These are phyloP conservation scores for Phaeosphaeria sp. DNA, from an alignment of 2,329 filamentous ascomycete species.

Conservation along the genomic window DNA sequence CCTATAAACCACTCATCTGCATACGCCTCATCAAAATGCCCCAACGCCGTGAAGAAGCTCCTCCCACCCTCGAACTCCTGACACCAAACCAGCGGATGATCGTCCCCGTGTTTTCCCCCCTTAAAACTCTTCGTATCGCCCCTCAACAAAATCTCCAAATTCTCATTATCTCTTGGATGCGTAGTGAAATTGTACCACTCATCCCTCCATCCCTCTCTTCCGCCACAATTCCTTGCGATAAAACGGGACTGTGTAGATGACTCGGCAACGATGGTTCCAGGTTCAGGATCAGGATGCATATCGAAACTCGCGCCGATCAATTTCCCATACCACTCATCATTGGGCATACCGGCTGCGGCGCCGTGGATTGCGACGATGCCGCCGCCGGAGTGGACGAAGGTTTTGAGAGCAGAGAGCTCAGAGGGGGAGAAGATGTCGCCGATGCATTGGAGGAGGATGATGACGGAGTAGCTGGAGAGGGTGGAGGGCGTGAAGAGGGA, in stretches of 20 bases:
- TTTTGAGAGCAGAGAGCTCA: slow-evolving; percentile 21
- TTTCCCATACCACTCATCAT: slow-evolving; percentile 26
- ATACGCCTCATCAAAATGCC: slow-evolving; percentile 39
- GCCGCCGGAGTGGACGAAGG: slow-evolving; percentile 25
- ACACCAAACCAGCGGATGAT: slow-evolving; percentile 39
- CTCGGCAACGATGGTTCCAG: slow-evolving; percentile 23
- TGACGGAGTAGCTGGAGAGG: slow-evolving; percentile 13
- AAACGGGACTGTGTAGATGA: slow-evolving; percentile 5
- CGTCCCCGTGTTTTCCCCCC: slow-evolving; percentile 31
- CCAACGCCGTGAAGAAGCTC: slow-evolving; percentile 29
- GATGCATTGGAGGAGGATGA: slow-evolving; percentile 27
- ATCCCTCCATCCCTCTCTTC: slow-evolving; percentile 24
- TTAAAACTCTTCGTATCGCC: slow-evolving; percentile 27
- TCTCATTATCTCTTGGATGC: slow-evolving; percentile 29
- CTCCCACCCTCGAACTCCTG: slow-evolving; percentile 39
- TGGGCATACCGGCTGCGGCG: slow-evolving; percentile 33
- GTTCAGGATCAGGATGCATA: slow-evolving; percentile 31
- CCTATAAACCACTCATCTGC: slow-evolving; percentile 30
- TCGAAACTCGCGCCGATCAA: slow-evolving; percentile 35
- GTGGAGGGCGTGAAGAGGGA: slow-evolving; percentile 10
- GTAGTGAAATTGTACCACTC: slow-evolving; percentile 40
- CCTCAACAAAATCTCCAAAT: slow-evolving; percentile 24
- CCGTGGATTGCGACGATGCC: slow-evolving; percentile 35
- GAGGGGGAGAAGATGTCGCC: slow-evolving; percentile 16
- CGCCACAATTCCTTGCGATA: slow-evolving; percentile 9